phyloP scores from a whole-genome alignment of 768 basidiomycete species.

The Serendipita vermifera region DNA sequence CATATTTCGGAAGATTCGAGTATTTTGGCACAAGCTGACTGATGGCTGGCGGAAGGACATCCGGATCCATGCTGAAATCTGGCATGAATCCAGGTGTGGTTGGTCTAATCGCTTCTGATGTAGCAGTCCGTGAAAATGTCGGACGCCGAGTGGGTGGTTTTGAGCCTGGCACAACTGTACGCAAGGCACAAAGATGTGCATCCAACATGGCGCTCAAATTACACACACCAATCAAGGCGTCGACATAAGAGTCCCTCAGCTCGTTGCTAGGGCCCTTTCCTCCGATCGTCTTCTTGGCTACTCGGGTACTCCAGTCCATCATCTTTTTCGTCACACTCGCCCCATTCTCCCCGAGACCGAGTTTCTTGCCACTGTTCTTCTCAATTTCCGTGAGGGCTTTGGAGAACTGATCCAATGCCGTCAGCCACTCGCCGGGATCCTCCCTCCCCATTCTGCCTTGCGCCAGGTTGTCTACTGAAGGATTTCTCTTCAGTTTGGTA shows the following conservation, averaged over 20 bases:
- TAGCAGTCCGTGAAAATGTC: background rate
- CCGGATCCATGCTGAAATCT: background rate
- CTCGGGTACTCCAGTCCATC: background rate
- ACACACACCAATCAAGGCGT: background rate
- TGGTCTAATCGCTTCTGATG: background rate
- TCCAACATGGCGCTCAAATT: background rate
- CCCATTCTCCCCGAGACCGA: background rate
- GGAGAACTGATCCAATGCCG: background rate
- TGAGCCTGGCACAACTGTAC: background rate
- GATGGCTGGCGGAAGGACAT: background rate
- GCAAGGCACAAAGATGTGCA: constrained; percentile 3
- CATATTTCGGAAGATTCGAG: background rate
- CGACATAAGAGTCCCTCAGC: background rate
- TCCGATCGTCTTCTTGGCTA: constrained; percentile 1
- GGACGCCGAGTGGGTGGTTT: background rate
- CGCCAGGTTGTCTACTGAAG: background rate
- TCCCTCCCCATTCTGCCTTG: background rate
- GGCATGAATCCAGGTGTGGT: background rate
- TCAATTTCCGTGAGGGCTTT: background rate
- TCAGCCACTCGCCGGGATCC: background rate
- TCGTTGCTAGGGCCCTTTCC: constrained; percentile 3
- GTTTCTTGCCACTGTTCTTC: background rate
- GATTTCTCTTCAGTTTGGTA: background rate
- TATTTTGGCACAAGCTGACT: background rate
- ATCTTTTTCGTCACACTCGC: constrained; percentile 1